Conservation (phyloP, 352 stramenopile species). For the Globisporangium iwayamae region DNA sequence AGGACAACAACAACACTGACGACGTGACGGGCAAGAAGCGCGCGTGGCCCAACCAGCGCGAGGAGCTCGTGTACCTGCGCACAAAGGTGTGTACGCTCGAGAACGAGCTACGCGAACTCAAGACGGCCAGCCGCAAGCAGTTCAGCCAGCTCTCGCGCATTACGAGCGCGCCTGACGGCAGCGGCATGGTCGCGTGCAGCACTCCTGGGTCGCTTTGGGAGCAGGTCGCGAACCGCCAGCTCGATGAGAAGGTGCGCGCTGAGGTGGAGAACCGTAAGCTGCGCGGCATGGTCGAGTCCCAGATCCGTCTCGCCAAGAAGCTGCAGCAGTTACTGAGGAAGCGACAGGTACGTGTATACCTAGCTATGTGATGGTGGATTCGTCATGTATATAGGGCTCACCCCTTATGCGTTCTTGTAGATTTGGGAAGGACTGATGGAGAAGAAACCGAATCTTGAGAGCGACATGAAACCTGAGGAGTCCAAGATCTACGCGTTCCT, state of each 20-base stretch:
- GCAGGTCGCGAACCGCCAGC: constrained; percentile 19
- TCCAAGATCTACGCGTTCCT: constrained; percentile 21
- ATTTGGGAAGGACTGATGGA: constrained; percentile 16
- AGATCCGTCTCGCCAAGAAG: constrained; percentile 16
- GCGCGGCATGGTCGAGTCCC: constrained; percentile 17
- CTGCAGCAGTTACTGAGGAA: constrained; percentile 18
- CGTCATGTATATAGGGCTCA: background rate
- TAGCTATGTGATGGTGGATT: background rate
- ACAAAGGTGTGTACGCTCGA: constrained; percentile 17
- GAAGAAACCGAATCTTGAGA: constrained; percentile 12
- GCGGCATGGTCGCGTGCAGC: constrained; percentile 11
- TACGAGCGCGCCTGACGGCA: constrained; percentile 2
- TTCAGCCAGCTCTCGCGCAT: constrained; percentile 13
- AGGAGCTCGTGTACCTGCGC: constrained; percentile 19
- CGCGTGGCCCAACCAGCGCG: constrained; percentile 17
- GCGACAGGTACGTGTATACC: constrained; percentile 13
- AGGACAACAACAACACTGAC: background rate
- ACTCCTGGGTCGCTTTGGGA: constrained; percentile 19
- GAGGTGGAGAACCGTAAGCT: constrained; percentile 20
- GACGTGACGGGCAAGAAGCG: constrained; percentile 11
- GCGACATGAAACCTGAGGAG: constrained; percentile 16
- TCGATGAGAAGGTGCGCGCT: constrained; percentile 18
- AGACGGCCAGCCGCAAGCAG: constrained; percentile 15
- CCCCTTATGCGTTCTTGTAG: background rate
- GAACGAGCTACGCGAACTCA: constrained; percentile 19